Evolutionary conservation across 225 moss, liverwort and hornwort genomes (phyloP).

Genomic region (Takakia lepidozioides): DNA sequence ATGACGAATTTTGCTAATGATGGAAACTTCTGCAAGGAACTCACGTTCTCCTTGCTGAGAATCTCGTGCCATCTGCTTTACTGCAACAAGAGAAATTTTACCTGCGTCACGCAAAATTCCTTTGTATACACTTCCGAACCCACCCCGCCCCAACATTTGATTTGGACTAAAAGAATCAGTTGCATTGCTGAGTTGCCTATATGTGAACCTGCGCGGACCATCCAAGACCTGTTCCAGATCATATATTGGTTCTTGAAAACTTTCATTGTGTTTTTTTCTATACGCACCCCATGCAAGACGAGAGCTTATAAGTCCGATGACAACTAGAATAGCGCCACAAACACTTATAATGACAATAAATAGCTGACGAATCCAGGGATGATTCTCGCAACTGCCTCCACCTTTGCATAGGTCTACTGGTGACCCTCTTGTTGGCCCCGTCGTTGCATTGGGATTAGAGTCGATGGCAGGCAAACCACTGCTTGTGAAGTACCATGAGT

Average conservation of each 20-base stretch:
- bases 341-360: not conserved
- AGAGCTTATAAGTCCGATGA: not conserved
- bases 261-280: too few relatives aligned
- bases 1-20: slow-evolving; percentile 46
- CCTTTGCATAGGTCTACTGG: too few relatives aligned
- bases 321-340: not conserved
- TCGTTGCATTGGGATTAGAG: not conserved
- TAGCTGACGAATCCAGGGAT: too few relatives aligned
- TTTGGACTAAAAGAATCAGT: slow-evolving; percentile 35
- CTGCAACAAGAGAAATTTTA: slow-evolving; percentile 10
- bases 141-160: slow-evolving; percentile 36
- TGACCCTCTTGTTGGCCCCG: too few relatives aligned
- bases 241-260: not conserved
- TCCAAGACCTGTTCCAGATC: slow-evolving; percentile 5
- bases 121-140: slow-evolving; percentile 59
- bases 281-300: not conserved
- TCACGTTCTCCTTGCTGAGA: slow-evolving; percentile 22
- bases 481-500: slow-evolving; percentile 13
- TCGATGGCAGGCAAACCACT: not conserved
- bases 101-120: too few relatives aligned
- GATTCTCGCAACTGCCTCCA: too few relatives aligned
- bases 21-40: slow-evolving; percentile 50
- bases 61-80: slow-evolving; percentile 28
- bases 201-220: slow-evolving; percentile 34
- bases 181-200: slow-evolving; percentile 33